Conservation (phyloP, 345 rosid genomes). For the Pugionium cornutum region DNA sequence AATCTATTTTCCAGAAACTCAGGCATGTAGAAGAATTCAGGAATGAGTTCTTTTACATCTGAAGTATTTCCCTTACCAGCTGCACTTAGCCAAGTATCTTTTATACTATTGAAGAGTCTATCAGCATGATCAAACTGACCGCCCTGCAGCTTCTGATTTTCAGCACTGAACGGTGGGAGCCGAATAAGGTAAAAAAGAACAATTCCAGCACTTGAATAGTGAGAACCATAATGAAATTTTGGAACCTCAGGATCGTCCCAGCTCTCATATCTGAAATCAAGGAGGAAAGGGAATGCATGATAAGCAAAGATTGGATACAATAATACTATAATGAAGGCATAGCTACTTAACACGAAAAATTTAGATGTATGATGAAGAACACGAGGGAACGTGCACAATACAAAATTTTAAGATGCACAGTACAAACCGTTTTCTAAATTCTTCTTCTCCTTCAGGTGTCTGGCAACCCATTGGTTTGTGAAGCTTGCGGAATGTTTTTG, state of each 20-base stretch:
- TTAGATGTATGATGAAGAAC: not conserved
- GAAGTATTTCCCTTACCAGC: conserved; percentile 92
- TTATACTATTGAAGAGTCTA: conserved; percentile 79
- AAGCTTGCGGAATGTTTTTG: conserved; percentile 70
- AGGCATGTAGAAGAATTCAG: conserved; percentile 94
- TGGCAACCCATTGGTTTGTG: conserved; percentile 99
- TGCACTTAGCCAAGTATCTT: conserved; percentile 95
- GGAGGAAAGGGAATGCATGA: conserved; percentile 6
- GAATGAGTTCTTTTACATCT: conserved; percentile 94
- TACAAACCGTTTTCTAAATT: conserved; percentile 80
- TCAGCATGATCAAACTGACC: conserved; percentile 98
- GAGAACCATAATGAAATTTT: conserved; percentile 97
- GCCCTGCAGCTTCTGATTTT: conserved; percentile 96
- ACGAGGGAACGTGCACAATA: not conserved
- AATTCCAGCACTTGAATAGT: conserved; percentile 97
- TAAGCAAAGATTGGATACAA: not conserved
- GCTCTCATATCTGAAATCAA: conserved; percentile 70
- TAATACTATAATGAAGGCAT: too few species aligned
- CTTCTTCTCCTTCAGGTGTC: conserved; percentile 86
- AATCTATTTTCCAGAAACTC: conserved; percentile 78
- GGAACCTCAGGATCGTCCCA: conserved; percentile 99
- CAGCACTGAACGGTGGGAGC: conserved; percentile 87
- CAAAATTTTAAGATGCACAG: not conserved
- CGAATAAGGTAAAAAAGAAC: conserved; percentile 96
- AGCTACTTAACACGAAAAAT: not conserved